Evolutionary conservation across 345 rosid species (phyloP).

Genomic region (Arabis alpina): DNA sequence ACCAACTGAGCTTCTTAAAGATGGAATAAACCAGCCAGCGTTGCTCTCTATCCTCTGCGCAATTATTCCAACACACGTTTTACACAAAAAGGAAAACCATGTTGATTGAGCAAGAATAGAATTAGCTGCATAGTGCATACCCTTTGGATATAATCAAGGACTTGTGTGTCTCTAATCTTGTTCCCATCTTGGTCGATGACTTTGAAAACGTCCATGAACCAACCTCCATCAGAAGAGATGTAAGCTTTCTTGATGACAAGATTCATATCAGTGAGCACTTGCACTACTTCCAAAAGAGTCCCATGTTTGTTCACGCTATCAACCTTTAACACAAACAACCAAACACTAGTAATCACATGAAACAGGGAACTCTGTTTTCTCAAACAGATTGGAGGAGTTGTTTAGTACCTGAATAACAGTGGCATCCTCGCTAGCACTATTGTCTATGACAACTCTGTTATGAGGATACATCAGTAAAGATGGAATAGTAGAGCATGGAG

Average conservation of each 20-base stretch:
- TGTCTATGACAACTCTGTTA: conserved; percentile 84
- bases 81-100: neutral
- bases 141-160: conserved; percentile 59
- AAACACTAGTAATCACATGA: neutral
- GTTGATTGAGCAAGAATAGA: neutral
- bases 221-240: conserved; percentile 88
- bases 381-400: neutral
- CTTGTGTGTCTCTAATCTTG: conserved; percentile 69
- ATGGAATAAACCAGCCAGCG: conserved; percentile 59
- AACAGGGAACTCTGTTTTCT: conserved; percentile 1
- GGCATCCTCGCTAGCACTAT: conserved; percentile 64
- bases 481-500: neutral
- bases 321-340: conserved; percentile 50
- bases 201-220: conserved; percentile 97
- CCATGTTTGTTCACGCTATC: conserved; percentile 86
- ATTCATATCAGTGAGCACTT: conserved; percentile 85
- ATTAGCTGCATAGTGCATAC: conserved; percentile 52
- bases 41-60: conserved; percentile 76
- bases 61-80: conserved; percentile 13
- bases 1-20: conserved; percentile 73
- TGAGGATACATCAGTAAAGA: neutral
- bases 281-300: conserved; percentile 84
- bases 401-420: conserved; percentile 69
- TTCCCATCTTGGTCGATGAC: conserved; percentile 68
- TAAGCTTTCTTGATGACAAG: conserved; percentile 85